Base-by-base conservation (phyloP, 228 moss, liverwort and hornwort species). In the Sphagnum magellanicum region DNA sequence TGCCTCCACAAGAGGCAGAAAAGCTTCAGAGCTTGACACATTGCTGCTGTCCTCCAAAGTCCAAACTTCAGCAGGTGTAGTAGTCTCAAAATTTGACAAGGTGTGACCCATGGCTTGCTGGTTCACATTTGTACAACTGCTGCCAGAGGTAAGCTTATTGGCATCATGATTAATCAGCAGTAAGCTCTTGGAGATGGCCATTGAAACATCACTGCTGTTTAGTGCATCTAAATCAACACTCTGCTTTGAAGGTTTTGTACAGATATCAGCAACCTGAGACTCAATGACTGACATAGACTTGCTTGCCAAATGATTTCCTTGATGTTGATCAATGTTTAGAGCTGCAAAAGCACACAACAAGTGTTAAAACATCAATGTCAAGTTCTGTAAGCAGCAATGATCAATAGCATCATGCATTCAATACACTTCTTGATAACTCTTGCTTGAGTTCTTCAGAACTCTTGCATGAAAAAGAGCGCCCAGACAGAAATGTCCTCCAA, bases 141-240 rank as follows among this genome's bases (percentile, higher is more conserved):
- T 64, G 47, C 46, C 66, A 10, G 74, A 73, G 63, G 51, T 51
- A 51, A 67, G 67, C 49, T 48, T 13, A 8, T 32, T 49, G 50
- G 16, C 67, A 53, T 63, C 52, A 10, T 68, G 71, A 8, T 78
- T 84, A 32, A 32, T 32, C 47, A 79, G 81, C 13, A 76, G 74
- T 13, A 74, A 53, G 65, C 78, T 79, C 47, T 81, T 72, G 63
- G 78, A 76, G 50, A 78, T 72, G 15, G 70, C 78, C 32, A 32
- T 32, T 50, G 48, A 10, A 11, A 81, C 79, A 14, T 76, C 72
- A 5, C 81, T 76, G 15, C 48, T 70, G 65, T 81, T 72, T 10
- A 75, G 70, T 16, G 65, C 68, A 52, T 85, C 76, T 14, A 72
- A 55, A 59, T 65, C 69, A 61, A 63, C 48, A 17, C 50, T 32